Conservation (phyloP, 257 asterid genomes). For the Nicotiana tomentosiformis region DNA sequence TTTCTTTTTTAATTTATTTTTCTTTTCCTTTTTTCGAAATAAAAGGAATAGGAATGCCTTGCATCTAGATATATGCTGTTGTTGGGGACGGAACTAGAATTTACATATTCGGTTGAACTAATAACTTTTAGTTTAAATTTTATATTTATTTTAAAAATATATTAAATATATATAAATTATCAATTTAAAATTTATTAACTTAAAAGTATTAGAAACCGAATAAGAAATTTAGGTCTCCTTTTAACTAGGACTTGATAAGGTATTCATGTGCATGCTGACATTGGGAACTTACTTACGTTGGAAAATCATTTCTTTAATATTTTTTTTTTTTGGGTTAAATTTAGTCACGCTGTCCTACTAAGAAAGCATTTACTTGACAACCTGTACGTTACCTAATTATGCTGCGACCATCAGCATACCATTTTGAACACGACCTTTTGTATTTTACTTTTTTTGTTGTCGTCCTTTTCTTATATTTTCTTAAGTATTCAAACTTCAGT, state of each 20-base stretch:
- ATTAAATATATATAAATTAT: too few species aligned
- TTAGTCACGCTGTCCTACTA: neutral
- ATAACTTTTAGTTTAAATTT: too few species aligned
- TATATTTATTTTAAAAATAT: too few species aligned
- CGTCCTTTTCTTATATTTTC: neutral
- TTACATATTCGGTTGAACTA: too few species aligned
- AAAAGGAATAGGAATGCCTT: too few species aligned
- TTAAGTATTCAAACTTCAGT: neutral
- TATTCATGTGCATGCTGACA: slow-evolving; percentile 1
- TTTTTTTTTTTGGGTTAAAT: neutral
- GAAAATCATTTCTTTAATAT: neutral
- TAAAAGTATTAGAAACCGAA: too few species aligned
- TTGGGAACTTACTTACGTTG: neutral
- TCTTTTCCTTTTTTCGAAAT: too few species aligned
- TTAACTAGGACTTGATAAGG: neutral
- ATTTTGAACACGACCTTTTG: neutral
- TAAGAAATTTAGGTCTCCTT: neutral
- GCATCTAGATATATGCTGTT: too few species aligned
- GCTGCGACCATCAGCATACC: neutral
- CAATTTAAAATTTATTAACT: too few species aligned
- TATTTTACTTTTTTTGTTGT: neutral
- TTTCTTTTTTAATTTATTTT: too few species aligned
- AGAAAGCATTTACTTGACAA: neutral
- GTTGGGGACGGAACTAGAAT: too few species aligned
- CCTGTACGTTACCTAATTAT: neutral